Conservation (phyloP, 106 monocot species). For the Cymbidium sinense region DNA sequence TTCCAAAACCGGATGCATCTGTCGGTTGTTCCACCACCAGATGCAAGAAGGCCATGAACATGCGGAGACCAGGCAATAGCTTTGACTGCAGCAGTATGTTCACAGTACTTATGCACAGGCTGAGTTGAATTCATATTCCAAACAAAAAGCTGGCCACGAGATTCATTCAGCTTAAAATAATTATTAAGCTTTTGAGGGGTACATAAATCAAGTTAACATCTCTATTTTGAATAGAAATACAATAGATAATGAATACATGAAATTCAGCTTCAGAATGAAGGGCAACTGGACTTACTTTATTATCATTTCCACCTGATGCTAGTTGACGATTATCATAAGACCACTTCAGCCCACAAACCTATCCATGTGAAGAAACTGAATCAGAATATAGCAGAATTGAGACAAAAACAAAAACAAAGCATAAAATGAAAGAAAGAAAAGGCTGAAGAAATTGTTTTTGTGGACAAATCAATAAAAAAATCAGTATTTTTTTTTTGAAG, state of each 20-base stretch:
- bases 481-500: neutral
- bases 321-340: conserved; percentile 91
- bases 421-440: neutral
- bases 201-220: neutral
- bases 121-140: conserved; percentile 89
- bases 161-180: neutral
- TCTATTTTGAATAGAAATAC: no score
- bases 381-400: neutral
- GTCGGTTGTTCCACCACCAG: conserved; percentile 97
- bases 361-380: neutral
- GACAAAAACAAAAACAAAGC: neutral
- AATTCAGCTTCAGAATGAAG: neutral
- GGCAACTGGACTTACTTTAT: conserved; percentile 51
- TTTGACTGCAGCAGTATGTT: conserved; percentile 98
- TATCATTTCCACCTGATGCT: conserved; percentile 98
- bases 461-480: neutral
- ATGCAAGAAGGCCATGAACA: conserved; percentile 88
- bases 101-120: conserved; percentile 81
- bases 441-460: no score
- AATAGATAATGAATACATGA: neutral
- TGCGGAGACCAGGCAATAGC: conserved; percentile 99
- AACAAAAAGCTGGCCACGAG: conserved; percentile 70
- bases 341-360: conserved; percentile 96
- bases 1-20: conserved; percentile 94
- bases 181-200: neutral